Evolutionary conservation across 2,329 filamentous ascomycete genomes (phyloP).

Genomic region (Orbilia ellipsospora): DNA sequence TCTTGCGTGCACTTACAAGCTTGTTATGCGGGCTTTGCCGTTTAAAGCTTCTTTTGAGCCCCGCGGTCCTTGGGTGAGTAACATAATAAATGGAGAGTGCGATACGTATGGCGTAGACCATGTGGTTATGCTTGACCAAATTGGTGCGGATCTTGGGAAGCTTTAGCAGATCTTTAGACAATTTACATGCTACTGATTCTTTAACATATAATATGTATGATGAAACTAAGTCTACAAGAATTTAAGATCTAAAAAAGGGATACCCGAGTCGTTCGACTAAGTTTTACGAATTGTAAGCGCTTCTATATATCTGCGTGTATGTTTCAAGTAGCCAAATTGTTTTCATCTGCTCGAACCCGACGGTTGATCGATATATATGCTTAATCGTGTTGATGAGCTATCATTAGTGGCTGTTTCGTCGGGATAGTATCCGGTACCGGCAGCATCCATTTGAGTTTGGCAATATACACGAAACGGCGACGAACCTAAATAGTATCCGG

Average conservation of each 20-base stretch:
- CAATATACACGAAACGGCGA: constrained; percentile 31
- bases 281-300: too few species aligned
- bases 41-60: constrained; percentile 9
- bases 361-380: constrained; percentile 6
- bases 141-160: background rate
- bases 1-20: background rate
- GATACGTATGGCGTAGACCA: constrained; percentile 6
- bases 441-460: constrained; percentile 21
- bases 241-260: too few species aligned
- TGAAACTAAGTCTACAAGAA: too few species aligned
- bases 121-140: constrained; percentile 4
- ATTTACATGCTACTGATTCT: too few species aligned
- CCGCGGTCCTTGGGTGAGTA: constrained; percentile 1
- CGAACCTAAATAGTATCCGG: background rate
- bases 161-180: too few species aligned
- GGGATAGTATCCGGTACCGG: background rate
- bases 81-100: background rate
- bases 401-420: background rate
- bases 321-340: too few species aligned
- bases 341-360: too few species aligned
- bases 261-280: too few species aligned
- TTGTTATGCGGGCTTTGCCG: constrained; percentile 12
- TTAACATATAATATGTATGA: too few species aligned
- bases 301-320: too few species aligned
- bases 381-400: constrained; percentile 13